Percentiles rank a stretch among this genome's conserved stretches.
Conservation (phyloP, 225 moss, liverwort and hornwort genomes). For the Physcomitrellopsis africana region DNA sequence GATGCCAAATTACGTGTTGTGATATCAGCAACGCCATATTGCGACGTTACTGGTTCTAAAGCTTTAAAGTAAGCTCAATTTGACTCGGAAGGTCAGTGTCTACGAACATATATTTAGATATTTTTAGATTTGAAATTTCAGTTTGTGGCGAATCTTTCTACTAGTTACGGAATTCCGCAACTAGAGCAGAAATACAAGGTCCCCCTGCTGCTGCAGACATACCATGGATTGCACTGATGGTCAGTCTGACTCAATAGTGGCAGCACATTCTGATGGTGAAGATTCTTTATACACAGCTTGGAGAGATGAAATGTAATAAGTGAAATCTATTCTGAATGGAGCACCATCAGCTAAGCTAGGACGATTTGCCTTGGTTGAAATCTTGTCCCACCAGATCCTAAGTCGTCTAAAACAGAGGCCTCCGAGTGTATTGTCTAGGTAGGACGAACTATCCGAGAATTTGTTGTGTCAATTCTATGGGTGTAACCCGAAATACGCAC, state of each 20-base stretch:
- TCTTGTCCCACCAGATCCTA: constrained; percentile 56
- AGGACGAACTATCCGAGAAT: neutral
- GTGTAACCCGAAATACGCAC: neutral
- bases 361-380: constrained; percentile 68
- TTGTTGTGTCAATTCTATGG: neutral
- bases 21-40: no score
- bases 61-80: constrained; percentile 70
- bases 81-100: constrained; percentile 59
- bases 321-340: constrained; percentile 63
- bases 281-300: constrained; percentile 71
- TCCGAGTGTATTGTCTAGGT: constrained; percentile 65
- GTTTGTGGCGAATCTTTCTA: no score
- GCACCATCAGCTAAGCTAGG: constrained; percentile 64
- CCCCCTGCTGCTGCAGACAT: constrained; percentile 60
- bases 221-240: constrained; percentile 78
- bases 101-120: constrained; percentile 23
- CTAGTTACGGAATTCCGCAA: no score
- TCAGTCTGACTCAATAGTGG: constrained; percentile 76
- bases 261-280: constrained; percentile 67
- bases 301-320: constrained; percentile 66
- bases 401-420: constrained; percentile 65
- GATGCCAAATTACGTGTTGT: no score
- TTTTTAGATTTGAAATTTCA: constrained; percentile 44
- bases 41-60: constrained; percentile 60
- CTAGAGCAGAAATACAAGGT: constrained; percentile 35